Evolutionary conservation across 257 asterid species (phyloP).

Genomic region (Solanum paucissectum): DNA sequence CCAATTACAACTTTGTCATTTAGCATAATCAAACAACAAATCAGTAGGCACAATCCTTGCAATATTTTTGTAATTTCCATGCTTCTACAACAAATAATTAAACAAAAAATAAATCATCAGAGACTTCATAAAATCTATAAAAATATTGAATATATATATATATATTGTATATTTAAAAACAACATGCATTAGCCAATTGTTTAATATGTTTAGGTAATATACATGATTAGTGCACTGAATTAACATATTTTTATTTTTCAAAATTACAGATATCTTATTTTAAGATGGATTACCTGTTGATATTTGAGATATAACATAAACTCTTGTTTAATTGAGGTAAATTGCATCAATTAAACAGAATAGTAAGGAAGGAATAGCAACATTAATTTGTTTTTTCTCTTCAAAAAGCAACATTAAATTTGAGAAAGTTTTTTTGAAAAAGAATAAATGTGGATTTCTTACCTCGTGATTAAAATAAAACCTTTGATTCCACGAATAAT

Average conservation of each 20-base stretch:
- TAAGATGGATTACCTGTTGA: too few species aligned
- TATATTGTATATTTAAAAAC: too few species aligned
- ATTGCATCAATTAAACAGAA: too few species aligned
- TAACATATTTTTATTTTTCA: too few species aligned
- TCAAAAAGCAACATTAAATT: too few species aligned
- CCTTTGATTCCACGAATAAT: not conserved
- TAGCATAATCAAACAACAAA: not conserved
- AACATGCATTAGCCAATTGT: not conserved
- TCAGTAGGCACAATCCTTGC: not conserved
- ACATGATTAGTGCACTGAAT: too few species aligned
- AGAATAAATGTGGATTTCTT: not conserved
- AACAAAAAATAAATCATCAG: not conserved
- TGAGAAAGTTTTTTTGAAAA: not conserved
- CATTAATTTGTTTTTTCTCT: not conserved
- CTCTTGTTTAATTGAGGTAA: too few species aligned
- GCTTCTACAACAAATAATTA: not conserved
- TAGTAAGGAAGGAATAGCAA: too few species aligned
- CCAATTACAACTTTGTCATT: not conserved
- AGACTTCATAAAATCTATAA: not conserved
- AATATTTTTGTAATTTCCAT: not conserved
- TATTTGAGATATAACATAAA: too few species aligned
- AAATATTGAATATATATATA: too few species aligned
- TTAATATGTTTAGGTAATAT: too few species aligned
- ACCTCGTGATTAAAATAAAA: not conserved
- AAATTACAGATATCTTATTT: too few species aligned